Evolutionary conservation across 495 filamentous ascomycete species (phyloP).

Genomic region (Cairneyella variabilis): DNA sequence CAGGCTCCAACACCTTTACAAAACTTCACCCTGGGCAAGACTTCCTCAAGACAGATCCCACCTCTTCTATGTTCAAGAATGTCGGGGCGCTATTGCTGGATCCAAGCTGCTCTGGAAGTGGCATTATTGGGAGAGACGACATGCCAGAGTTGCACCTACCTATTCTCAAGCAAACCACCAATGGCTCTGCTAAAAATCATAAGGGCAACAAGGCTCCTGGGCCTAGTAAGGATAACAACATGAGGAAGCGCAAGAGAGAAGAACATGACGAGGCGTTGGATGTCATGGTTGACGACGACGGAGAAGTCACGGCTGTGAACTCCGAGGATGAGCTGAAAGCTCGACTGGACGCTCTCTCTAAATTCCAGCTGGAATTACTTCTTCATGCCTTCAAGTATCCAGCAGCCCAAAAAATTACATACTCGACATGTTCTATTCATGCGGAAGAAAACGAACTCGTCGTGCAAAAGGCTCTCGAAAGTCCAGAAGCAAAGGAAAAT

Average conservation of each 20-base stretch:
- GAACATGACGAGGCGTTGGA: conserved; percentile 30
- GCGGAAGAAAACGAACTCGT: conserved; percentile 85
- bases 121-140: conserved; percentile 85
- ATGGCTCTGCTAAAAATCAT: conserved; percentile 16
- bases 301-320: conserved; percentile 32
- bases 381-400: conserved; percentile 83
- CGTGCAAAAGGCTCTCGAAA: conserved; percentile 62
- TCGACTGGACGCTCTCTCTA: conserved; percentile 67
- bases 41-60: conserved; percentile 71
- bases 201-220: conserved; percentile 23
- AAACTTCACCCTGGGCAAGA: conserved; percentile 67
- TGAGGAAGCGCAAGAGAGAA: conserved; percentile 26
- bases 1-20: conserved; percentile 63
- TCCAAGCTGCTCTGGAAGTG: conserved; percentile 90
- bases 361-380: conserved; percentile 73
- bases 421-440: conserved; percentile 90
- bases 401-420: conserved; percentile 70
- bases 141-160: conserved; percentile 55
- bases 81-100: conserved; percentile 80
- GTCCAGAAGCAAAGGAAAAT: conserved; percentile 55
- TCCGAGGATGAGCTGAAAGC: conserved; percentile 42
- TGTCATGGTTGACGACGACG: conserved; percentile 46
- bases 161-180: conserved; percentile 30
- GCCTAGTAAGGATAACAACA: conserved; percentile 29
- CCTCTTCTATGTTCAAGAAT: conserved; percentile 40